Base-by-base conservation (phyloP, 768 basidiomycete species). In the Tricholoma furcatifolium region DNA sequence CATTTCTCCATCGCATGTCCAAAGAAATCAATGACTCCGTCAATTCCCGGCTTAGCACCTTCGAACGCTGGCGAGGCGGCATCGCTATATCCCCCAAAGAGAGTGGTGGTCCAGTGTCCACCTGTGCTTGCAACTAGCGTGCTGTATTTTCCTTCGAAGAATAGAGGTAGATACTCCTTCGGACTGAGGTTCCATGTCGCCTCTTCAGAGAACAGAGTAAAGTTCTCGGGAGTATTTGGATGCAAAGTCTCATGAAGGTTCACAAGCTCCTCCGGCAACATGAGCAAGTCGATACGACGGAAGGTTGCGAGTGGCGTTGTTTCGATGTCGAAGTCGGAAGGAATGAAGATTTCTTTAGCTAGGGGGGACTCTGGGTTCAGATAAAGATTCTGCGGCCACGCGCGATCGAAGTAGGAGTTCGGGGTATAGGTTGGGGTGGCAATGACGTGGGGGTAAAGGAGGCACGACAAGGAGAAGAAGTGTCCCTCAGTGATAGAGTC, bases 401-500 rank as follows among this genome's bases (percentile, higher is more conserved):
- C 82, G 40, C 84, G 77, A 63, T 87, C 85, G 56, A 78, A 87
- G 59, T 72, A 74, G 0, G 74, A 70, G 50, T 77, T 77, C 31
- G 70, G 70, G 36, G 72, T 76, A 57, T 85, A 87, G 56, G 82
- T 75, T 1, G 86, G 86, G 2, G 80, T 83, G 1, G 85, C 85
- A 32, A 74, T 74, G 34, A 87, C 85, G 60, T 87, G 83, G 0
- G 85, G 84, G 65, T 80, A 81, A 3, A 88, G 73, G 38, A 79
- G 59, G 60, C 86, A 88, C 0, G 85, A 87, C 1, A 87, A 62
- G 5, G 86, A 87, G 65, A 87, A 88, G 71, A 88, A 88, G 63
- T 88, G 85, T 56, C 82, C 83, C 62, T 88, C 86, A 2, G 82
- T 81, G 15, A 87, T 81, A 0, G 85, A 87, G 60, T 88, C 85